Base-by-base conservation (phyloP, 2,329 filamentous ascomycete species). In the Clarireedia monteithiana region DNA sequence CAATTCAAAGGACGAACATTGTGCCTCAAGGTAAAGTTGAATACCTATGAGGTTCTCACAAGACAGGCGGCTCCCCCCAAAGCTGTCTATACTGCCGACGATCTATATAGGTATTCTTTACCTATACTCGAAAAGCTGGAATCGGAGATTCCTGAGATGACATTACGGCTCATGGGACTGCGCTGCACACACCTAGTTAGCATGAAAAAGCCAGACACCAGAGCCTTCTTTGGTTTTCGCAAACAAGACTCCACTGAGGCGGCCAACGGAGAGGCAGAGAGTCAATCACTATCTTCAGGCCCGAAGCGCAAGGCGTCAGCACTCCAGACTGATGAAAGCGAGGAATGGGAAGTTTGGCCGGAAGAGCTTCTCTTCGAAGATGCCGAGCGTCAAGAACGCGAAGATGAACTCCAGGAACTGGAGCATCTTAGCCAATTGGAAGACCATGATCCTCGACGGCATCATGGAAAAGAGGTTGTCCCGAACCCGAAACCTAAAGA, bases 41-140 rank as follows among this genome's bases (percentile, higher is more conserved):
- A 96, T 69, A 96, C 91, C 0, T 99, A 92, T 65, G 91, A 97
- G 70, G 88, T 96, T 20, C 80, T 89, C 51, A 95, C 91, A 0
- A 79, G 94, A 34, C 94, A 99, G 68, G 80, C 82, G 5, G 82
- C 88, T 3, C 80, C 85, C 2, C 86, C 89, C 0, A 87, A 85
- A 61, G 84, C 91, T 0, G 78, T 96, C 1, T 79, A 73, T 49
- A 74, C 79, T 5, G 86, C 90, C 0, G 86, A 92, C 42, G 94
- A 99, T 64, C 73, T 99, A 4, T 97, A 92, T 72, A 84, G 81
- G 53, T 88, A 84, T 65, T 78, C 89, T 0, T 69, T 96, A 1
- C 91, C 91, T 0, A 94, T 99, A 76, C 74, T 99, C 4, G 73
- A 78, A 1, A 96, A 91, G 68, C 73, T 97, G 6, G 86, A 95